Conservation (phyloP, 1,284 basidiomycete genomes). For the Erythrobasidium hasegawianum region DNA sequence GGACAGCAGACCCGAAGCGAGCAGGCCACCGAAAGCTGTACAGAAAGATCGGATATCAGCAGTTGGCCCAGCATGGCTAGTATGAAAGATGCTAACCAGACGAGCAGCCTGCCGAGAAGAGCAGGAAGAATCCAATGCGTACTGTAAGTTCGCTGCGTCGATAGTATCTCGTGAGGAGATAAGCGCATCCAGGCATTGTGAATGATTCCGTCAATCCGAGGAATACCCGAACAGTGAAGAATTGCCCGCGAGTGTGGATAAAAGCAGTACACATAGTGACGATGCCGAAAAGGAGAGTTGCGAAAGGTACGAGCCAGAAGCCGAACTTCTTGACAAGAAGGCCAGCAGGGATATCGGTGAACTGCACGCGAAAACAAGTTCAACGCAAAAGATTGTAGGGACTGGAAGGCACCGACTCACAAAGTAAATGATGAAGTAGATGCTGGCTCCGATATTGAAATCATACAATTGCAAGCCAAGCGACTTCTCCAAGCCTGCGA, state of each 20-base stretch:
- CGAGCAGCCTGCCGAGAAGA: constrained; percentile 33
- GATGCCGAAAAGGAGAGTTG: constrained; percentile 38
- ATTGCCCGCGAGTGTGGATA: constrained; percentile 39
- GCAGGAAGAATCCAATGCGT: constrained; percentile 41
- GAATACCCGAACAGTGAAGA: constrained; percentile 41
- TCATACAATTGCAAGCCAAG: constrained; percentile 30
- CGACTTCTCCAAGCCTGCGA: constrained; percentile 27
- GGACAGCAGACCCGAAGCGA: constrained; percentile 33
- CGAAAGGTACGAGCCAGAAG: constrained; percentile 40
- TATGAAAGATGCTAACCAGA: not conserved
- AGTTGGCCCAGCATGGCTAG: too few relatives aligned
- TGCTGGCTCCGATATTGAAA: constrained; percentile 33
- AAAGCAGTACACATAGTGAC: constrained; percentile 44
- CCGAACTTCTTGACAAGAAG: constrained; percentile 39
- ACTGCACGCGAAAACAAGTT: not conserved
- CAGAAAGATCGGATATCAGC: too few relatives aligned
- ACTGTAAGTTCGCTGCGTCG: constrained; percentile 40
- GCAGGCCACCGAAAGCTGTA: constrained; percentile 37
- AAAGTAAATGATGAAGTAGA: constrained; percentile 33
- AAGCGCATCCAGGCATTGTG: constrained; percentile 45
- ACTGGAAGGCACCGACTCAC: too few relatives aligned
- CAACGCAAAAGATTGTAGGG: too few relatives aligned
- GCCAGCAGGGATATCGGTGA: constrained; percentile 44
- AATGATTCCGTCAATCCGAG: constrained; percentile 43
- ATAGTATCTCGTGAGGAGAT: constrained; percentile 45